Base-by-base conservation (phyloP, 495 filamentous ascomycete species). In the Penicillium fimorum region DNA sequence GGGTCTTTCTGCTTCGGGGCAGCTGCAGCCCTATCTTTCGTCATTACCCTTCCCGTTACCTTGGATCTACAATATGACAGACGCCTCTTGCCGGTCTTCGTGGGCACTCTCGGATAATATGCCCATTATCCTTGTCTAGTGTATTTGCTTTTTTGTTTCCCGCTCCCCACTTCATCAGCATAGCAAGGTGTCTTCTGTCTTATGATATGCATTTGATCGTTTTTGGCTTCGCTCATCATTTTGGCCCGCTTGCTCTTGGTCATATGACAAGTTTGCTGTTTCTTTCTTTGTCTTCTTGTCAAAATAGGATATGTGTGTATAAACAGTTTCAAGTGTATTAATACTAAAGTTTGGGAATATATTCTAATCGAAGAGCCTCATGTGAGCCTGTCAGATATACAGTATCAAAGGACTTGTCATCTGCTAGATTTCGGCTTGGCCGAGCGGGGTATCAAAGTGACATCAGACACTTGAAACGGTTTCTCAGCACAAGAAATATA, bases 61-160 rank as follows among this genome's bases (percentile, higher is more conserved):
- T 41, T 35, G 9, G 27, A 47, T 52, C 50, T 59, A 24, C 33
- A 50, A 55, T 56, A 59, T 68, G 60, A 66, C 63, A 63, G 58
- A 63, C 65, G 60, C 60, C 65, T 66, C 55, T 41, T 55, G 51
- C 35, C 43, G 53, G 56, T 58, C 53, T 52, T 20, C 55, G 32
- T 29, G 62, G 53, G 47, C 35, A 59, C 24, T 42, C 27, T 57
- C 50, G 52, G 56, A 41, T 11, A 22, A 30, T 18, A 24, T 20
- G 20, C 4, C 38, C 40, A 17, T 30, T 50, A 17, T 52, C 29
- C 24, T 40, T 50, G 15, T 18, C 29, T 13, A 37, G 38, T 12
- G 18, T 47, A 29, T 59, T 46, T 33, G n/a, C 32, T 56, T 49
- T 53, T 45, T 27, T 27, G 12, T 18, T 46, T 48, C 48, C 18